phyloP scores from a whole-genome alignment of 2,329 filamentous ascomycete genomes.

The Epichloe coenophiala region DNA sequence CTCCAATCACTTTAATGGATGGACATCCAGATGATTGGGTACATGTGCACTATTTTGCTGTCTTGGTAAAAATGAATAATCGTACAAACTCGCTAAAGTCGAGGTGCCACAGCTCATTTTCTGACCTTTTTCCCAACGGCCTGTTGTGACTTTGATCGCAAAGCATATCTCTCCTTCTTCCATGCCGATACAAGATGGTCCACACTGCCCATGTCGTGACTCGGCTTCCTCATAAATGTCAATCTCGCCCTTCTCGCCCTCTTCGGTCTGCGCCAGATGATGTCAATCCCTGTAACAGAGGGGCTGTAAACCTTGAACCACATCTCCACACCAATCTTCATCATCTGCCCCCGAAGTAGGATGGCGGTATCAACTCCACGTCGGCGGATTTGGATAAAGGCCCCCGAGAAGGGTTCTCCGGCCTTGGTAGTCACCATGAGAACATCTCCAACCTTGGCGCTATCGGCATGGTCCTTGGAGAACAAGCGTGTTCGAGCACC shows the following conservation, averaged over 20 bases:
- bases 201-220: constrained; percentile 78
- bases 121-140: constrained; percentile 12
- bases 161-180: constrained; percentile 31
- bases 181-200: constrained; percentile 56
- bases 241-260: constrained; percentile 74
- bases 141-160: constrained; percentile 22
- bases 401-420: constrained; percentile 78
- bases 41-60: not conserved
- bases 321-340: constrained; percentile 85
- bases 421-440: constrained; percentile 71
- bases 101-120: constrained; percentile 7
- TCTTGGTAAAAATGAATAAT: constrained; percentile 12
- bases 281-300: constrained; percentile 78
- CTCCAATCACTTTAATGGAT: too few species aligned
- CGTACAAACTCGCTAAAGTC: constrained; percentile 13
- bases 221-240: constrained; percentile 80
- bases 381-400: constrained; percentile 74
- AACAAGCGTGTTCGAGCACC: constrained; percentile 75
- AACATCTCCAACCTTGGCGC: constrained; percentile 76
- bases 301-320: constrained; percentile 94
- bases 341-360: constrained; percentile 73
- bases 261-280: constrained; percentile 77
- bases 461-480: constrained; percentile 60
- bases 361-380: constrained; percentile 84
- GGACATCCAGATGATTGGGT: not conserved